phyloP scores from a whole-genome alignment of 257 asterid species.

The Asclepias syriaca region DNA sequence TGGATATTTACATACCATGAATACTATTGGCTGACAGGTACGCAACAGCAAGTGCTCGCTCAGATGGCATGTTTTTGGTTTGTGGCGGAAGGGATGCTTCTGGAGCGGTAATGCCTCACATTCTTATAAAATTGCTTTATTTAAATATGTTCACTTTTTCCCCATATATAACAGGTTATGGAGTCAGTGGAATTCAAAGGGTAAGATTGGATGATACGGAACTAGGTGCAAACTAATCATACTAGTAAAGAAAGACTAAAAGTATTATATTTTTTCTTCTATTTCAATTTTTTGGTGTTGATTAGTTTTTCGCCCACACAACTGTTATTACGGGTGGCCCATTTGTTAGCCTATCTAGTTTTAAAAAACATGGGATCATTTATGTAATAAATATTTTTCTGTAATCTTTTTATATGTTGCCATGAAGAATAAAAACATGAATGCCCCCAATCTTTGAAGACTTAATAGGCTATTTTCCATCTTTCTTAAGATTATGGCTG shows the following conservation, averaged over 20 bases:
- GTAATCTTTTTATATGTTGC: no score
- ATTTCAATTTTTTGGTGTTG: not conserved
- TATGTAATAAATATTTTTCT: no score
- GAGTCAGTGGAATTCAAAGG: constrained; percentile 8
- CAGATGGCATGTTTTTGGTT: constrained; percentile 99
- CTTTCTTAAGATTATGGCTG: not conserved
- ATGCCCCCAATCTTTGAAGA: no score
- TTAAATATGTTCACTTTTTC: not conserved
- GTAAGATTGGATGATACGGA: not conserved
- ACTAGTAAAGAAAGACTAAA: not conserved
- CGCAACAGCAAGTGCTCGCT: constrained; percentile 98
- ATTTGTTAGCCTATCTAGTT: no score
- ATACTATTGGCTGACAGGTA: constrained; percentile 57
- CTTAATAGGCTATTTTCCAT: not conserved
- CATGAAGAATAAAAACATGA: no score
- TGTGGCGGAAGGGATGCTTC: constrained; percentile 99
- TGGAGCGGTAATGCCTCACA: constrained; percentile 58
- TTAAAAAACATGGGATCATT: no score
- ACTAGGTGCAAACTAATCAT: not conserved
- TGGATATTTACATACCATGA: not conserved
- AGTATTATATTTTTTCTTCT: not conserved
- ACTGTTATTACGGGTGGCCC: not conserved
- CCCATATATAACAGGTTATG: not conserved
- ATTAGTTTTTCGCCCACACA: not conserved
- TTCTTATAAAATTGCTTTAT: constrained; percentile 13